Conservation (phyloP, 108 stramenopile genomes). For the Fistulifera solaris region DNA sequence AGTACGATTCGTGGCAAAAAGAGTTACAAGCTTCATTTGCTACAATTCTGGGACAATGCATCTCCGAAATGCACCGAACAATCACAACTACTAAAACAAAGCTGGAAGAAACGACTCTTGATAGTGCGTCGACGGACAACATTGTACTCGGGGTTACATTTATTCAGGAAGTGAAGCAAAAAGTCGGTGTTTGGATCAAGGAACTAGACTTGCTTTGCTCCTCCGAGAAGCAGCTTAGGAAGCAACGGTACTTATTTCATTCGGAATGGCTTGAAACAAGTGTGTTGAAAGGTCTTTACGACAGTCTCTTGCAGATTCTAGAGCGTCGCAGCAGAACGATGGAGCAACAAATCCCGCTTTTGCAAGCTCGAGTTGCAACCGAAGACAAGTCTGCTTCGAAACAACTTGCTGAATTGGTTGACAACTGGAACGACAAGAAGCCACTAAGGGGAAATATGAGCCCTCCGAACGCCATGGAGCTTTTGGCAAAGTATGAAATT, state of each 20-base stretch:
- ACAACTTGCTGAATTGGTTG: slow-evolving; percentile 55
- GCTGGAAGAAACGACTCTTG: slow-evolving; percentile 78
- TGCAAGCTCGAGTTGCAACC: slow-evolving; percentile 85
- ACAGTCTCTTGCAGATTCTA: slow-evolving; percentile 83
- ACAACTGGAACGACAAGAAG: slow-evolving; percentile 77
- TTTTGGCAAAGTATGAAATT: slow-evolving; percentile 75
- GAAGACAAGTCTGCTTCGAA: slow-evolving; percentile 83
- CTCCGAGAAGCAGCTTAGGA: slow-evolving; percentile 80
- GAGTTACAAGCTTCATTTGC: slow-evolving; percentile 88
- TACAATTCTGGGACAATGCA: slow-evolving; percentile 53
- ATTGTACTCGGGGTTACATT: slow-evolving; percentile 90
- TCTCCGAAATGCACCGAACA: slow-evolving; percentile 51
- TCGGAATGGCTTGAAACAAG: slow-evolving; percentile 89
- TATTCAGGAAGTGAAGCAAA: slow-evolving; percentile 79
- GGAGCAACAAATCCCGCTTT: slow-evolving; percentile 86
- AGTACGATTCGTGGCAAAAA: slow-evolving; percentile 98
- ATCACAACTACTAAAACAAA: slow-evolving; percentile 57
- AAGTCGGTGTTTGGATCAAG: slow-evolving; percentile 41
- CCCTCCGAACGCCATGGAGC: slow-evolving; percentile 74
- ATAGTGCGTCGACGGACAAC: slow-evolving; percentile 73
- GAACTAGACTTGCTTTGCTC: slow-evolving; percentile 54
- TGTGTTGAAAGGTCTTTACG: slow-evolving; percentile 69
- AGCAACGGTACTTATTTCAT: slow-evolving; percentile 81
- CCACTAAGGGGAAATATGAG: slow-evolving; percentile 78
- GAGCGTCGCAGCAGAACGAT: slow-evolving; percentile 71